Base-by-base conservation (phyloP, 2,329 filamentous ascomycete genomes). In the Sporothrix humicola region DNA sequence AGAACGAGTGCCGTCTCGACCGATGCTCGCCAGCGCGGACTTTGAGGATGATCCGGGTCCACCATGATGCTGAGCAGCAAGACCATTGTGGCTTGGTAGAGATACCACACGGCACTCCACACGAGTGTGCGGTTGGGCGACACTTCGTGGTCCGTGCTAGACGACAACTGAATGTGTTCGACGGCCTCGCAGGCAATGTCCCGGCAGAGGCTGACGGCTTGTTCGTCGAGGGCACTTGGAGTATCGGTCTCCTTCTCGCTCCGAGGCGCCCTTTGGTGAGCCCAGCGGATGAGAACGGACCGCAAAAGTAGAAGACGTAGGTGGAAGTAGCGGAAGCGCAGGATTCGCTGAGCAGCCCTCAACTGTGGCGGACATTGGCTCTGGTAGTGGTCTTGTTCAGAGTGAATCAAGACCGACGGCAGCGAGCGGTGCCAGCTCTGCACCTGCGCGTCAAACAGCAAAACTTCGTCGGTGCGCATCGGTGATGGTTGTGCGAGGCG, bases 361-460 rank as follows among this genome's bases (percentile, higher is more conserved):
- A 61, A 31, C 5, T 26, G 58, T 2, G 58, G 7, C 1, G 58
- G 58, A 31, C 58, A 61, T 31, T 61, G 58, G 31, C 31, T 37
- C 31, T 7, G 31, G 31, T 37, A 37, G 31, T 37, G 31, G 31
- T 37, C 31, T 37, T 37, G 31, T 4, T 61, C 58, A 31, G 17
- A 13, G 26, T 37, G 26, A 3, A 61, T 13, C 26, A 61, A 31
- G 26, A 13, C 26, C 5, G 58, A 23, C 9, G 58, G 58, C 58
- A 61, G 26, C 6, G 26, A 6, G 26, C 31, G 58, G 58, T 61
- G 58, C 58, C 58, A 61, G 58, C 26, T 37, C 58, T 61, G 58
- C 26, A 61, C 58, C 58, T 61, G 13, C 26, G 26, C 58, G 58
- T 61, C 58, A 37, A 61, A 42, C 58, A 61, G 26, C 58, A 61